Base-by-base conservation (phyloP, 2,329 filamentous ascomycete species). In the Arthrobotrys megalospora region DNA sequence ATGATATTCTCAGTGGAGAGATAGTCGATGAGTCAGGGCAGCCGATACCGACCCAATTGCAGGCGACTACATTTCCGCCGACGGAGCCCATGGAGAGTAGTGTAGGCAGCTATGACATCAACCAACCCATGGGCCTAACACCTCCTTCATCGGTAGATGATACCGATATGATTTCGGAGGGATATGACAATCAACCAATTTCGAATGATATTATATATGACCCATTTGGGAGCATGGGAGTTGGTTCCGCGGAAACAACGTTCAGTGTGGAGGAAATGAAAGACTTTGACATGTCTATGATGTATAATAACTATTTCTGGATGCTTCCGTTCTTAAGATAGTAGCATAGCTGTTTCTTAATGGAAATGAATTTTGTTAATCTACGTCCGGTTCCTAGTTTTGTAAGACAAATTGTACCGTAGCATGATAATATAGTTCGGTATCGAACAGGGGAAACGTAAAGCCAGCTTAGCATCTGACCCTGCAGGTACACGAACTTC, bases 211-310 rank as follows among this genome's bases (percentile, higher is more conserved):
- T 10, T 60, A 10, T 28, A 5, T 41, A 60, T 28, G 36, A 60
- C 1, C 19, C 55, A 6, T 60, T 60, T 11, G 36, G 36, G 5
- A 24, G 2, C 4, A 16, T 16, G 11, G 55, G 11, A 8, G 3
- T 11, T 3, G 34, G 28, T 41, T 16, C 38, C n/a, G 36, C 12
- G n/a, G 16, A 16, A 1, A 21, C n/a, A 14, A 45, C 21, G 28
- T 69, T 69, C 11, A 69, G 24, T 41, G 14, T 6, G 1, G 38
- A 69, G 41, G 65, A 60, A 14, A 60, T 69, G 65, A 47, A 60
- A 41, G 65, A 69, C 48, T 60, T 69, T n/a, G 65, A 69, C 12
- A 69, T 69, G 38, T 69, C 65, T 24, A 69, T 69, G 50, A 69
- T 55, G 34, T 58, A 60, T 24, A 69, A 69, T 48, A 60, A 69